phyloP scores from a whole-genome alignment of 1,139 yeast genomes.

The Magnusiomyces suaveolens region DNA sequence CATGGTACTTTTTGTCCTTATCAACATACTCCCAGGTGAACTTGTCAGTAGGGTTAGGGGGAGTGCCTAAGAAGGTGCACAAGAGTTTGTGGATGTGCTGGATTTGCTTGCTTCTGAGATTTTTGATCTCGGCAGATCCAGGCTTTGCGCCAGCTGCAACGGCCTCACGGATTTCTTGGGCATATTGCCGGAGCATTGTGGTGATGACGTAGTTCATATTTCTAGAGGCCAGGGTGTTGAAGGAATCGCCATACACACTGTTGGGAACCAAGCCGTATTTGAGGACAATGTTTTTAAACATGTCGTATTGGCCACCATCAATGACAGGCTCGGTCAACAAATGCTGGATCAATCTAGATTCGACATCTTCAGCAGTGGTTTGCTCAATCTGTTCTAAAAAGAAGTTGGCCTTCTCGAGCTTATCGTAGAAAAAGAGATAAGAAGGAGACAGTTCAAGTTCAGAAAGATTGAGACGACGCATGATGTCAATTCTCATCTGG shows the following conservation, averaged over 20 bases:
- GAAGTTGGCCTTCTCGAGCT: slow-evolving; percentile 64
- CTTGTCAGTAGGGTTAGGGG: slow-evolving; percentile 60
- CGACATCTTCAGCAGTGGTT: slow-evolving; percentile 47
- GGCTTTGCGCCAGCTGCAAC: slow-evolving; percentile 27
- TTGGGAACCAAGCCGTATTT: slow-evolving; percentile 76
- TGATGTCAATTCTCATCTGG: slow-evolving; percentile 53
- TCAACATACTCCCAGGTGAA: slow-evolving; percentile 68
- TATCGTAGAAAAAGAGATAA: slow-evolving; percentile 63
- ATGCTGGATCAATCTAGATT: slow-evolving; percentile 56
- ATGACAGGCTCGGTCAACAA: slow-evolving; percentile 53
- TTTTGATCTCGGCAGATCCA: slow-evolving; percentile 27
- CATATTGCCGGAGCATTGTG: slow-evolving; percentile 65
- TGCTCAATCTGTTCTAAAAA: slow-evolving; percentile 72
- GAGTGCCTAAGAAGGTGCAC: slow-evolving; percentile 61
- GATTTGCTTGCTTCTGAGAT: slow-evolving; percentile 43
- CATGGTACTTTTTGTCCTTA: slow-evolving; percentile 54
- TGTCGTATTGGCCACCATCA: slow-evolving; percentile 84
- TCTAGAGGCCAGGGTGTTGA: slow-evolving; percentile 50
- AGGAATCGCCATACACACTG: slow-evolving; percentile 59
- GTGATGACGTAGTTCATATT: slow-evolving; percentile 53
- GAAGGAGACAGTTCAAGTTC: slow-evolving; percentile 69
- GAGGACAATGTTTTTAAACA: slow-evolving; percentile 62
- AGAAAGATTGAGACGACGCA: slow-evolving; percentile 44
- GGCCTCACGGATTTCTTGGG: slow-evolving; percentile 50
- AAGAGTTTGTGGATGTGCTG: slow-evolving; percentile 54